Evolutionary conservation across 805 yeast species (phyloP).

Genomic region (Lachancea thermotolerans): DNA sequence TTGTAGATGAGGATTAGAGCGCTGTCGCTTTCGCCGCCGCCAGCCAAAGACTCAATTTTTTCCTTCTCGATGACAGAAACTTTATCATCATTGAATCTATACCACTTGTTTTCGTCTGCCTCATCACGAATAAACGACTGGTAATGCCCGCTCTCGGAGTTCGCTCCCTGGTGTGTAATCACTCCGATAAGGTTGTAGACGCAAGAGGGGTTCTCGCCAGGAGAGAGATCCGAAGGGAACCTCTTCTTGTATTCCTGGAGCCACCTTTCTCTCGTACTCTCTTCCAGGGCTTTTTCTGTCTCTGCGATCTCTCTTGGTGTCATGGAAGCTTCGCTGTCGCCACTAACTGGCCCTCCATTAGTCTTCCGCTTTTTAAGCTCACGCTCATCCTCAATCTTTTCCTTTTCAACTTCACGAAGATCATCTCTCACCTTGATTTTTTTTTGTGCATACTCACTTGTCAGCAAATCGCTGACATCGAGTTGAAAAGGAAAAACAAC

Average conservation of each 20-base stretch:
- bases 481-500: constrained; percentile 92
- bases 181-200: constrained; percentile 78
- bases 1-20: constrained; percentile 85
- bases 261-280: constrained; percentile 49
- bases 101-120: constrained; percentile 77
- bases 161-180: constrained; percentile 89
- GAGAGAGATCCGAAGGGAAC: constrained; percentile 40
- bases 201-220: constrained; percentile 79
- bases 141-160: constrained; percentile 97
- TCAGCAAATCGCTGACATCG: constrained; percentile 80
- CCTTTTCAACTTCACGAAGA: constrained; percentile 68
- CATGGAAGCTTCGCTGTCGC: constrained; percentile 19
- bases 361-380: constrained; percentile 56
- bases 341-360: constrained; percentile 9
- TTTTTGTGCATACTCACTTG: constrained; percentile 61
- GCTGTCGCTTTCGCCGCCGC: constrained; percentile 97
- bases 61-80: constrained; percentile 73
- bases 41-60: constrained; percentile 78
- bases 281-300: constrained; percentile 40
- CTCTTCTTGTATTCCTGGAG: constrained; percentile 37
- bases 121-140: constrained; percentile 80
- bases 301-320: constrained; percentile 51
- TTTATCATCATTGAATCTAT: constrained; percentile 90
- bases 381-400: constrained; percentile 61
- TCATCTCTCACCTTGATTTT: constrained; percentile 71